Evolutionary conservation across 352 stramenopile genomes (phyloP), one percentile per base, ranked within the genome.

Genomic region (Hyphochytrium catenoides): DNA sequence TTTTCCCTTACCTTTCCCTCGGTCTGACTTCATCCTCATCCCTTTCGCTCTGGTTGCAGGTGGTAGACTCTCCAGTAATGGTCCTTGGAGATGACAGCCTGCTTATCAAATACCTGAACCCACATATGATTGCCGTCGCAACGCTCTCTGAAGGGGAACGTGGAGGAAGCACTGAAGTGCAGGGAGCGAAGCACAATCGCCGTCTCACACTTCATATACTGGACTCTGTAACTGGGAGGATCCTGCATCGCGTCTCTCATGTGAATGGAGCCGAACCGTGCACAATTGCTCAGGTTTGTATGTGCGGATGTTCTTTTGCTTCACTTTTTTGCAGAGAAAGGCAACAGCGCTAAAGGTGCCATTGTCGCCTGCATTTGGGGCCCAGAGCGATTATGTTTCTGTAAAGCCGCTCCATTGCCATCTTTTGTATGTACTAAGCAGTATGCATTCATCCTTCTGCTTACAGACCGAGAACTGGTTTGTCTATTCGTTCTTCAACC

Each of bases 61-160:
- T n/a, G n/a, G n/a, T n/a, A n/a, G 65, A 79, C 41, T 78, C 64
- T 17, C 56, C 63, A 0, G 65, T 83, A 31, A 79, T 64, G 2
- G 70, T 83, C 26, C 75, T 64, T 2, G 89, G 89, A 33, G 89
- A 97, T 50, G 83, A 95, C 51, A 91, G 84, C 25, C 51, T 97
- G 17, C 50, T 98, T 20, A 57, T 96, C 34, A 96, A 95, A 56
- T 98, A 97, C 54, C 47, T 96, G 26, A 96, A 98, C 56, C 84
- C 89, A 23, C 84, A 96, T 48, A 56, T 97, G 33, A 74, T 86
- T 27, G 75, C 79, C 1, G 44, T 96, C 27, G 65, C 84, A 9
- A 94, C 82, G 5, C 50, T 90, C 28, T 44, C 57, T 4, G 56
- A n/a, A 44, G 2, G 65, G 81, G 36, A 23, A 35, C 20, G 41